Evolutionary conservation across 2,329 filamentous ascomycete genomes (phyloP), one percentile per base, ranked within the genome.

Genomic region (Exophiala calicioides): DNA sequence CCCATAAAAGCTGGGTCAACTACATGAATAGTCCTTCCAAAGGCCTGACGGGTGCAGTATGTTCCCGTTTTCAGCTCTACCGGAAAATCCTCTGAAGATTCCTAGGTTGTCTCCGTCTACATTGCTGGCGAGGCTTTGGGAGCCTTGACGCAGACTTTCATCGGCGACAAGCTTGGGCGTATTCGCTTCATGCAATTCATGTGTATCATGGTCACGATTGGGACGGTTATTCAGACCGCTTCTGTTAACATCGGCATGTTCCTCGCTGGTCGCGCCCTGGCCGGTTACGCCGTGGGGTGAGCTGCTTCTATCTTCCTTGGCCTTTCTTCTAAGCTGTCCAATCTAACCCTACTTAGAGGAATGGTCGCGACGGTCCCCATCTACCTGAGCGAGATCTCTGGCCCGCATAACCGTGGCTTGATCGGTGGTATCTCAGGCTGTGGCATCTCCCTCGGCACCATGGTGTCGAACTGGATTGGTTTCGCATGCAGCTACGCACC

Each of bases 361-460:
- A 46, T 57, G 58, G 58, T 62, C 45, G 44, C 37, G 50, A 58
- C 55, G 1, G 60, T 50, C 47, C 55, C 55, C 20, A 56, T 58
- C 35, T 58, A 58, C 21, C 36, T 58, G 13, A 52, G 46, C 16
- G 55, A 58, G 31, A 58, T 76, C 60, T 74, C 74, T 38, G 46
- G 69, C 70, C 56, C 84, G 83, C 52, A 80, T 77, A 67, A 87
- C 55, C 81, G 87, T 61, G 86, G 86, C 63, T 83, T 86, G 43
- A 79, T 90, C 42, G 87, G 90, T 12, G 81, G 85, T 2, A 85
- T 85, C 5, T 90, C 90, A 72, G 86, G 90, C 63, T 90, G 90
- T 74, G 88, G 82, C 65, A 84, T 90, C 65, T 90, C 86, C 49
- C 77, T 90, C 53, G 88, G 87, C 69, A 73, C 93, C 53, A 75